Percentiles rank a stretch among this genome's conserved stretches.
Evolutionary conservation across 495 filamentous ascomycete genomes (phyloP).

Genomic region (Delitschia confertaspora): DNA sequence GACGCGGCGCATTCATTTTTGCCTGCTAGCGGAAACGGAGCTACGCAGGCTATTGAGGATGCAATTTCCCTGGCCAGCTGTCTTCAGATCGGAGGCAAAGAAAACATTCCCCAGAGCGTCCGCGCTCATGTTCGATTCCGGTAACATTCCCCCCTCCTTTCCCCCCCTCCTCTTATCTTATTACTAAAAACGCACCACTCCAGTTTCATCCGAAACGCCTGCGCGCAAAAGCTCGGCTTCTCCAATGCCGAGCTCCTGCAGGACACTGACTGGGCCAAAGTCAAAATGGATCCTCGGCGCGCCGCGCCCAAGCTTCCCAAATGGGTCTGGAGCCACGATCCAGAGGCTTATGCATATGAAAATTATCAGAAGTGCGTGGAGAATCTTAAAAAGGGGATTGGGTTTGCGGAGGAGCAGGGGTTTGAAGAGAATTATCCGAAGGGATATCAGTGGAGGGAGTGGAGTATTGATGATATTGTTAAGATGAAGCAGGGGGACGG

Average conservation of each 20-base stretch:
- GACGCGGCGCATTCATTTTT: constrained; percentile 34
- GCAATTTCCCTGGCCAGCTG: constrained; percentile 33
- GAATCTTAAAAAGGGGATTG: constrained; percentile 17
- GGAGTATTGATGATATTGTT: constrained; percentile 23
- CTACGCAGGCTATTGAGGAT: constrained; percentile 36
- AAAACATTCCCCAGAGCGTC: constrained; percentile 31
- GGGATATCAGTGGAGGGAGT: constrained; percentile 23
- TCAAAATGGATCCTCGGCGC: constrained; percentile 49
- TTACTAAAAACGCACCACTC: constrained; percentile 30
- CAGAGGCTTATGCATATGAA: constrained; percentile 50
- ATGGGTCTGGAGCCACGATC: constrained; percentile 55
- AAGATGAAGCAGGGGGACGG: constrained; percentile 17
- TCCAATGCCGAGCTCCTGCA: constrained; percentile 48
- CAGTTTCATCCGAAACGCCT: constrained; percentile 48
- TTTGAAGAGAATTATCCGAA: constrained; percentile 25
- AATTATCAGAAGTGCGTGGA: constrained; percentile 40
- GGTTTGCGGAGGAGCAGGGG: constrained; percentile 12
- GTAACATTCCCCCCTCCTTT: constrained; percentile 3
- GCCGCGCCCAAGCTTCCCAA: constrained; percentile 47
- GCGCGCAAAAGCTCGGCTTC: constrained; percentile 45
- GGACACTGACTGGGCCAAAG: constrained; percentile 50
- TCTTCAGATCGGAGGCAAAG: constrained; percentile 29
- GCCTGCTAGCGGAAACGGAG: constrained; percentile 33
- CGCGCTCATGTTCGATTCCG: constrained; percentile 38
- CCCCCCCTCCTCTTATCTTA: background rate